These are phyloP conservation scores for Alternaria rosae DNA, from an alignment of 2,329 filamentous ascomycete genomes.

Conservation along the genomic window DNA sequence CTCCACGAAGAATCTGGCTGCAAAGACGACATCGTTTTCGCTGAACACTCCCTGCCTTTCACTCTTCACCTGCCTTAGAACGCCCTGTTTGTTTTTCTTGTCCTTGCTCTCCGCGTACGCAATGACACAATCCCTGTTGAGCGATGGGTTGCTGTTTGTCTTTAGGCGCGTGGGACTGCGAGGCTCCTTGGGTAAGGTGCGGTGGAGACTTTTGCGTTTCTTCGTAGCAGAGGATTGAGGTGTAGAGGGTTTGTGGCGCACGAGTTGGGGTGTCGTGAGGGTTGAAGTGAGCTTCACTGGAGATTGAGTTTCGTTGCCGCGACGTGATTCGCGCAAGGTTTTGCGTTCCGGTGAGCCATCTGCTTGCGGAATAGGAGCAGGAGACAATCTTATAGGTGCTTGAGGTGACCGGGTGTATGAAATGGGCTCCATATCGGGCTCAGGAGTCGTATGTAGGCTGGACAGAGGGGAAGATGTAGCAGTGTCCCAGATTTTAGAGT, in stretches of 20 bases:
- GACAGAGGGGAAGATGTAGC: slow-evolving; percentile 21
- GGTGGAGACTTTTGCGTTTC: slow-evolving; percentile 19
- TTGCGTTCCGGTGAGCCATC: slow-evolving; percentile 16
- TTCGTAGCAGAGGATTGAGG: slow-evolving; percentile 6
- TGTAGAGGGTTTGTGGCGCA: background rate
- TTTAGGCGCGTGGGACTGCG: slow-evolving; percentile 24
- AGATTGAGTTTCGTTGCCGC: background rate
- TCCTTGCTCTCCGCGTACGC: slow-evolving; percentile 40
- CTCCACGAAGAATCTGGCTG: slow-evolving; percentile 52
- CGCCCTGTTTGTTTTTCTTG: slow-evolving; percentile 22
- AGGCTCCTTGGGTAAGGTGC: background rate
- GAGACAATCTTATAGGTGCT: background rate
- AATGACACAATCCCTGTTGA: slow-evolving; percentile 46
- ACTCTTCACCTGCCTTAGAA: slow-evolving; percentile 50
- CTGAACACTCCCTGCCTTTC: slow-evolving; percentile 51
- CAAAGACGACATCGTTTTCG: slow-evolving; percentile 53
- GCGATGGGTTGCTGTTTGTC: slow-evolving; percentile 37
- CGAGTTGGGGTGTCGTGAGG: background rate
- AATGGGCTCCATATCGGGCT: background rate
- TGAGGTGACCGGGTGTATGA: background rate
- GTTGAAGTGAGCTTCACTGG: background rate
- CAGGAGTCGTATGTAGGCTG: slow-evolving; percentile 22
- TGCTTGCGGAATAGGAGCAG: slow-evolving; percentile 5
- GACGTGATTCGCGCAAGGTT: background rate
- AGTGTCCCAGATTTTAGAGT: background rate